These are phyloP conservation scores for Aureoboletus auriporus DNA, from an alignment of 768 basidiomycete genomes.

Conservation along the genomic window DNA sequence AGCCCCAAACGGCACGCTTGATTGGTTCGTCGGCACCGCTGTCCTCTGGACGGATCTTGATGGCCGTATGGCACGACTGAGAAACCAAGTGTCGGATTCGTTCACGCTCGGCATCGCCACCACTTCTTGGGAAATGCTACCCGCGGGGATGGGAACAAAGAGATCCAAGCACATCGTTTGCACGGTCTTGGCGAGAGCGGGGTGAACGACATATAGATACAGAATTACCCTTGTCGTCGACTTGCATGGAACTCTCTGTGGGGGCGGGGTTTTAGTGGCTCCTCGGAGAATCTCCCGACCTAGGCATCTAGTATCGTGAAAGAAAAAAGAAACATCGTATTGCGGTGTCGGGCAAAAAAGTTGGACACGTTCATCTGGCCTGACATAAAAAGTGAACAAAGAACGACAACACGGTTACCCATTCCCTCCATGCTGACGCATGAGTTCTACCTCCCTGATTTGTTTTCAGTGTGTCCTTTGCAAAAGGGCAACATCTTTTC, in stretches of 20 bases:
- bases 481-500: slow-evolving; percentile 50
- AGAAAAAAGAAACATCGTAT: neutral
- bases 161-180: slow-evolving; percentile 81
- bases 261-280: neutral
- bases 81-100: neutral
- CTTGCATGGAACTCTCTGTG: too few relatives aligned
- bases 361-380: slow-evolving; percentile 5
- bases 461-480: slow-evolving; percentile 44
- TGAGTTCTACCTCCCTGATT: slow-evolving; percentile 53
- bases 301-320: slow-evolving; percentile 1
- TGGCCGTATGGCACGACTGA: slow-evolving; percentile 8
- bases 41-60: neutral
- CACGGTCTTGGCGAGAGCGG: slow-evolving; percentile 66
- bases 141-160: slow-evolving; percentile 35
- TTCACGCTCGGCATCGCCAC: neutral
- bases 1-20: neutral
- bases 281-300: slow-evolving; percentile 5
- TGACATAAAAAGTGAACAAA: slow-evolving; percentile 7
- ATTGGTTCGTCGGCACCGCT: neutral
- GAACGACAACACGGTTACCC: neutral
- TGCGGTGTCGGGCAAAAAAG: neutral
- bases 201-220: neutral
- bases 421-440: neutral
- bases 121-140: too few relatives aligned
- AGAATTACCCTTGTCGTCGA: too few relatives aligned